Base-by-base conservation (phyloP, 1,139 yeast genomes). In the Pichia sp. region DNA sequence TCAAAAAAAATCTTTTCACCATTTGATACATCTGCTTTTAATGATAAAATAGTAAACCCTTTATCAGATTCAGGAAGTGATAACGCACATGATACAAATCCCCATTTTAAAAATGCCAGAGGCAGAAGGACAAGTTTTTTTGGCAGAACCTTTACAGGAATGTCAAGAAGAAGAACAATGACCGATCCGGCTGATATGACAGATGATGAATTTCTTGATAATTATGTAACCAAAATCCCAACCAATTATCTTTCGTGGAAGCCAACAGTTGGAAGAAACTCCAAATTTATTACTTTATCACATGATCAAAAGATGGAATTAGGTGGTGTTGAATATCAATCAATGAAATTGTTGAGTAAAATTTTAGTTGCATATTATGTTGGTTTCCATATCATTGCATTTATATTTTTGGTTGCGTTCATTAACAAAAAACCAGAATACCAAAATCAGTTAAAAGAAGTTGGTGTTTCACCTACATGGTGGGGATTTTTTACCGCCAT, bases 311-410 rank as follows among this genome's bases (percentile, higher is more conserved):
- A 87, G 54, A 94, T 84, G 46, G 99, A 91, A 60, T 65, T 91
- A 34, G 99, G 98, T 26, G 99, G 98, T 41, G 96, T 91, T 10
- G 99, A 91, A 58, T 93, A 91, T 57, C 74, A 97, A 37, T 88
- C 98, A 0, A 73, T 85, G 42, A 87, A 87, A 55, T 64, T 88
- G 11, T 65, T 91, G 43, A 78, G 86, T 41, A 76, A 74, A 52
- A 76, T 91, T 35, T 65, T 91, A 20, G 60, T 79, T 2, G 43
- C 60, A 2, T 91, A 86, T 59, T 88, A 84, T 54, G 50, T 87
- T 42, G 95, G 95, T 0, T 78, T 85, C 55, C 89, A 82, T 54
- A 47, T 85, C 4, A 38, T 87, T 11, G 78, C 79, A 0, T 61
- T 80, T 34, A 53, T 78, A 0, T 66, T 80, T 48, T 62, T 83